Percentiles rank a stretch among this genome's conserved stretches.
These are phyloP conservation scores for Talaromyces rugulosus DNA, from an alignment of 2,329 filamentous ascomycete genomes.

Conservation along the genomic window DNA sequence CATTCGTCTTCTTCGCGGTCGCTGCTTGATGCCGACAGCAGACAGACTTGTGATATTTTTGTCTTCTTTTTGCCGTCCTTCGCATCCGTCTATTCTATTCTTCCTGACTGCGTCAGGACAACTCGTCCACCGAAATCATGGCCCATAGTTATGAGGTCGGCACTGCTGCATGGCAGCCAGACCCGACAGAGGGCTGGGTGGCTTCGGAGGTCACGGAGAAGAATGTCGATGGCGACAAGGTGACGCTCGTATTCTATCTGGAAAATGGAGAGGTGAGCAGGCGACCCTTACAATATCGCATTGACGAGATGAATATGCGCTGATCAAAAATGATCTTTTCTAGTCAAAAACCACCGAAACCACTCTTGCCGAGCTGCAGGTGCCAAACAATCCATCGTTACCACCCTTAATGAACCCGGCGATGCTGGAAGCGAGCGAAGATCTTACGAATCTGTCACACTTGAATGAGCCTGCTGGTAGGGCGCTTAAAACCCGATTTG, in stretches of 20 bases:
- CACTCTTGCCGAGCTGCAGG: conserved; percentile 69
- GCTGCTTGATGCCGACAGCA: conserved; percentile 23
- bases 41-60: conserved; percentile 6
- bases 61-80: conserved; percentile 9
- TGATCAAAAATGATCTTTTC: conserved; percentile 15
- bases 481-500: conserved; percentile 16
- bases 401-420: conserved; percentile 97
- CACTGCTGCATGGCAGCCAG: conserved; percentile 97
- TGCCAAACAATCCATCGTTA: conserved; percentile 70
- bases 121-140: conserved; percentile 49
- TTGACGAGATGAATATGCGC: conserved; percentile 6
- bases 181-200: conserved; percentile 93
- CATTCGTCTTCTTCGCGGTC: conserved; percentile 14
- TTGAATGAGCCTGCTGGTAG: conserved; percentile 96
- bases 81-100: neutral
- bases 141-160: conserved; percentile 94
- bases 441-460: conserved; percentile 95
- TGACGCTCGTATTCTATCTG: conserved; percentile 79
- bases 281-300: neutral
- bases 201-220: conserved; percentile 91
- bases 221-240: conserved; percentile 76
- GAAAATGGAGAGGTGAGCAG: conserved; percentile 81
- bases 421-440: conserved; percentile 97
- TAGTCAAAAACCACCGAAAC: conserved; percentile 78
- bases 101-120: conserved; percentile 2